Evolutionary conservation across 805 yeast genomes (phyloP).

Genomic region (Hanseniaspora occidentalis): DNA sequence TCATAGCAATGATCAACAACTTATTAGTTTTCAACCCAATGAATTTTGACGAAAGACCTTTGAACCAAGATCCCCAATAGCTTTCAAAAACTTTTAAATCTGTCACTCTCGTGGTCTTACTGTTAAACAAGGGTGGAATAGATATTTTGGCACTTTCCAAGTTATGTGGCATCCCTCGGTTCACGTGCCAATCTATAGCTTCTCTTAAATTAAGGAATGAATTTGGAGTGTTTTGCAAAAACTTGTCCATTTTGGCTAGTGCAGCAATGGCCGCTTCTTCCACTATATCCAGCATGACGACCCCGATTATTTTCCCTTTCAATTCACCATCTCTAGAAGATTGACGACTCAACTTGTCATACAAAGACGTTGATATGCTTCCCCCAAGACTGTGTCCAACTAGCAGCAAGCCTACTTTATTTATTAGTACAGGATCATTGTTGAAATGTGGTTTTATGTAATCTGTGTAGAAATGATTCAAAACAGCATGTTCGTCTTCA

Average conservation of each 20-base stretch:
- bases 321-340: conserved; percentile 1
- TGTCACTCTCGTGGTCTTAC: conserved; percentile 43
- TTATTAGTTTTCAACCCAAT: conserved; percentile 45
- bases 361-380: conserved; percentile 52
- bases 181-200: conserved; percentile 80
- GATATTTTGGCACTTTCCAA: conserved; percentile 55
- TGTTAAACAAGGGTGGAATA: conserved; percentile 54
- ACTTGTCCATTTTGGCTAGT: conserved; percentile 51
- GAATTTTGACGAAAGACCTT: conserved; percentile 44
- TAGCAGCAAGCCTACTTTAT: conserved; percentile 32
- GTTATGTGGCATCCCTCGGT: conserved; percentile 40
- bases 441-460: conserved; percentile 5
- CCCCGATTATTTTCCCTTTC: conserved; percentile 38
- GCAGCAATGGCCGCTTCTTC: conserved; percentile 83
- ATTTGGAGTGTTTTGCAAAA: conserved; percentile 53
- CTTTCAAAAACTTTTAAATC: conserved; percentile 48
- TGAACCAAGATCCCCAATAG: conserved; percentile 81
- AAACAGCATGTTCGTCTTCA: conserved; percentile 42
- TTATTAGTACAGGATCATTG: not conserved
- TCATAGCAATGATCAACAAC: conserved; percentile 71
- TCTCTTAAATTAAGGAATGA: conserved; percentile 37
- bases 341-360: conserved; percentile 16
- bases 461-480: conserved; percentile 27
- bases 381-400: conserved; percentile 95
- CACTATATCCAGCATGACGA: conserved; percentile 79